A percentile compares a stretch with the other conserved stretches of the same genome.
Evolutionary conservation across 2,329 filamentous ascomycete species (phyloP).

Genomic region (Lachnellula cervina): DNA sequence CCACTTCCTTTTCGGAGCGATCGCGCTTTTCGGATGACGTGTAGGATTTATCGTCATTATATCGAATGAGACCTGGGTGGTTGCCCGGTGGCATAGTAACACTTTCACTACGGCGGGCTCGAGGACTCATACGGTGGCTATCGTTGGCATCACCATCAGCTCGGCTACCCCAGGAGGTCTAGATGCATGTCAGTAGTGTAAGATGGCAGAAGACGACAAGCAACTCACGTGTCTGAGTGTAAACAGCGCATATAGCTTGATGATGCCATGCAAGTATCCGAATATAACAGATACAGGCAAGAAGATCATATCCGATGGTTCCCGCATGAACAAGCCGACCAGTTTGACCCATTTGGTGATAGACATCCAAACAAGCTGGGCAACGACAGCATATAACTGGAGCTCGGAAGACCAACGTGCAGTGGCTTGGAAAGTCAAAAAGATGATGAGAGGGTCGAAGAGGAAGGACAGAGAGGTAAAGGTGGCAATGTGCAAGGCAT

Average conservation of each 20-base stretch:
- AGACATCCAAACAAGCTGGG: constrained; percentile 70
- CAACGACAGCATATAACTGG: constrained; percentile 52
- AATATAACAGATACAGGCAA: constrained; percentile 84
- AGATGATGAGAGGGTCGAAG: constrained; percentile 69
- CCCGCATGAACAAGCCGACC: constrained; percentile 76
- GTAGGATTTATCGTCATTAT: constrained; percentile 35
- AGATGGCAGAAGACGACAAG: neutral
- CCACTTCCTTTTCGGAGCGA: constrained; percentile 1
- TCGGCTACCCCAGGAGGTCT: constrained; percentile 96
- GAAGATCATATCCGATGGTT: constrained; percentile 74
- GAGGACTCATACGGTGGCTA: constrained; percentile 48
- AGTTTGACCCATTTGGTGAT: constrained; percentile 92
- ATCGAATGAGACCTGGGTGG: constrained; percentile 40
- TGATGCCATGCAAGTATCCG: constrained; percentile 86
- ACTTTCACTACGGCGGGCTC: constrained; percentile 30
- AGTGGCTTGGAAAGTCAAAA: constrained; percentile 65
- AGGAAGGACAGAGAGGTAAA: constrained; percentile 82
- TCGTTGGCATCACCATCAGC: constrained; percentile 86
- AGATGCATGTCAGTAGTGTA: constrained; percentile 10
- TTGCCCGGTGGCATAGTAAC: constrained; percentile 42
- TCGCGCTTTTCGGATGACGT: constrained; percentile 3
- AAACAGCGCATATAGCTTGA: constrained; percentile 83
- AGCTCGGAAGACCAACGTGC: constrained; percentile 51
- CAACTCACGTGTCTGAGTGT: constrained; percentile 75
- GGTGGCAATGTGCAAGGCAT: constrained; percentile 87